These are phyloP conservation scores for Nitzschia sp. DNA, from an alignment of 108 stramenopile species.

Conservation along the genomic window DNA sequence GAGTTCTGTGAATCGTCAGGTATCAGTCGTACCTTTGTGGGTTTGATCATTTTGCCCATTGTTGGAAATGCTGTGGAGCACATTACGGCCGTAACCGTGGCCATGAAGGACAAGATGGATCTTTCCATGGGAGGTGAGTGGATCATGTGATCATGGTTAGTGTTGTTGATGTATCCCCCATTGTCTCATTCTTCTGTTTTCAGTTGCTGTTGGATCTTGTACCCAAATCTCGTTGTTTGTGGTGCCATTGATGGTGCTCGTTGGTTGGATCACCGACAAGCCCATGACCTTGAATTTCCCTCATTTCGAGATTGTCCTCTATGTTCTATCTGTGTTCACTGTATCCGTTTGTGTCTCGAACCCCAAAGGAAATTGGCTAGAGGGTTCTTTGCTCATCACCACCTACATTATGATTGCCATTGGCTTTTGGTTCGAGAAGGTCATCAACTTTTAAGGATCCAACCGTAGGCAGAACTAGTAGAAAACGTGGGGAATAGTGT, in stretches of 20 bases:
- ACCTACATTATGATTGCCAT: slow-evolving; percentile 85
- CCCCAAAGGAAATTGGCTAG: slow-evolving; percentile 84
- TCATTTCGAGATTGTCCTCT: slow-evolving; percentile 76
- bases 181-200: slow-evolving; percentile 5
- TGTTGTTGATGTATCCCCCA: slow-evolving; percentile 4
- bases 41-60: slow-evolving; percentile 87
- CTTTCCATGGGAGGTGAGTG: slow-evolving; percentile 79
- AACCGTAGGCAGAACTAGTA: no score
- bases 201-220: slow-evolving; percentile 84
- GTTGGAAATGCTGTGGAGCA: slow-evolving; percentile 95
- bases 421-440: slow-evolving; percentile 85
- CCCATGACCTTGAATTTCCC: slow-evolving; percentile 92
- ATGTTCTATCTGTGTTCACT: slow-evolving; percentile 78
- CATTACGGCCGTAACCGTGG: slow-evolving; percentile 87
- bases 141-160: not conserved
- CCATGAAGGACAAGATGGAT: slow-evolving; percentile 94
- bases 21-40: slow-evolving; percentile 85
- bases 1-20: slow-evolving; percentile 74
- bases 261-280: slow-evolving; percentile 77
- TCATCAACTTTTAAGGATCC: slow-evolving; percentile 18
- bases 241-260: slow-evolving; percentile 80
- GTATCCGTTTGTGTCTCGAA: slow-evolving; percentile 67
- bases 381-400: slow-evolving; percentile 82
- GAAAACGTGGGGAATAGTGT: not conserved
- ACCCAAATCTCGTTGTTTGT: slow-evolving; percentile 91